Evolutionary conservation across 2,329 filamentous ascomycete species (phyloP).

Genomic region (Aureobasidium zeae): DNA sequence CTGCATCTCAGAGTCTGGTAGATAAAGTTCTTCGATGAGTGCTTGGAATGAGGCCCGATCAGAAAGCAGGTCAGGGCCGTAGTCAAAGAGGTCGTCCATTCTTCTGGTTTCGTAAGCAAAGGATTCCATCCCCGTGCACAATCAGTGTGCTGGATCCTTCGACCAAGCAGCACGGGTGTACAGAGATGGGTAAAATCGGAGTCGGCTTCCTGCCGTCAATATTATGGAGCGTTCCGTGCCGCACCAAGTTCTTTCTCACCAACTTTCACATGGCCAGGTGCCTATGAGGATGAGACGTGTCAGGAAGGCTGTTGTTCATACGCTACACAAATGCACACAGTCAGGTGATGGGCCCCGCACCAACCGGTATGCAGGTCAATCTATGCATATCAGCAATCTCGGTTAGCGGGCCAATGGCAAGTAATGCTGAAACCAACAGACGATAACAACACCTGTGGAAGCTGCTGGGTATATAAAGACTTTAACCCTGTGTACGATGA

Average conservation of each 20-base stretch:
- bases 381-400: slow-evolving; percentile 6
- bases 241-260: neutral
- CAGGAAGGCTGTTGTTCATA: slow-evolving; percentile 9
- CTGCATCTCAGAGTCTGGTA: slow-evolving; percentile 1
- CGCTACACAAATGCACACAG: neutral
- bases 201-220: neutral
- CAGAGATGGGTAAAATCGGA: slow-evolving; percentile 9
- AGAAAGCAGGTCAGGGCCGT: slow-evolving; percentile 3
- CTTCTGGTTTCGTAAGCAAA: slow-evolving; percentile 12
- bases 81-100: slow-evolving; percentile 10
- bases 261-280: slow-evolving; percentile 4
- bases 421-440: neutral
- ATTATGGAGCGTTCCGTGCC: slow-evolving; percentile 14
- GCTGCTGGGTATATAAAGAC: too few relatives aligned
- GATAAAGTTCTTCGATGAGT: slow-evolving; percentile 4
- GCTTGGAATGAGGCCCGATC: slow-evolving; percentile 10
- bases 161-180: slow-evolving; percentile 3
- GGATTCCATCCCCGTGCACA: slow-evolving; percentile 8
- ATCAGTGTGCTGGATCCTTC: slow-evolving; percentile 1
- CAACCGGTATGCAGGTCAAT: slow-evolving; percentile 14
- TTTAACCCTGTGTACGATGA: too few relatives aligned
- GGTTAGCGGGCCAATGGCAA: neutral
- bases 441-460: neutral
- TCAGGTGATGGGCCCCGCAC: slow-evolving; percentile 14
- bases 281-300: slow-evolving; percentile 5